A percentile compares a stretch with the other conserved stretches of the same genome.
phyloP scores from a whole-genome alignment of 2,329 filamentous ascomycete species.

The Tolypocladium pustulatum region DNA sequence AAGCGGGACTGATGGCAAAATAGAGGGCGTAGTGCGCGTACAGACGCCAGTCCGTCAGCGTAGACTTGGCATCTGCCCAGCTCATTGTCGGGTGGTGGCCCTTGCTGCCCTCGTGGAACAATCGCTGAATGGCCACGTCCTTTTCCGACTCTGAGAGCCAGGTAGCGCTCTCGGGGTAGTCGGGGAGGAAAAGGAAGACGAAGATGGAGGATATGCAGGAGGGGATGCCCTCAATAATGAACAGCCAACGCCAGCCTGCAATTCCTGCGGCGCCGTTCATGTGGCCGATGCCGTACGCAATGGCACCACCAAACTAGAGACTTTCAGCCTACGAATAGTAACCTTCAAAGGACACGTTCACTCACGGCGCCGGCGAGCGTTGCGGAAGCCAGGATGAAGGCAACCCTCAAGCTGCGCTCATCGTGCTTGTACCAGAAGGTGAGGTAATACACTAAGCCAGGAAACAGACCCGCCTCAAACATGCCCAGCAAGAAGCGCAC shows the following conservation, averaged over 20 bases:
- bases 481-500: slow-evolving; percentile 58
- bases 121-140: slow-evolving; percentile 35
- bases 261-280: slow-evolving; percentile 55
- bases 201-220: slow-evolving; percentile 52
- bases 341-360: too few relatives aligned
- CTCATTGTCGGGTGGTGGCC: slow-evolving; percentile 52
- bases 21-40: slow-evolving; percentile 56
- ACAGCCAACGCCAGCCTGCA: slow-evolving; percentile 59
- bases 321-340: neutral
- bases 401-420: slow-evolving; percentile 59
- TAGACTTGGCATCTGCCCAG: slow-evolving; percentile 59
- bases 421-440: slow-evolving; percentile 65
- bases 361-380: slow-evolving; percentile 55
- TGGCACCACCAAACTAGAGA: slow-evolving; percentile 50
- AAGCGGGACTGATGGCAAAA: slow-evolving; percentile 40
- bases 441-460: slow-evolving; percentile 50
- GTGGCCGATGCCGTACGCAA: slow-evolving; percentile 62
- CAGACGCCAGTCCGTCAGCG: slow-evolving; percentile 53
- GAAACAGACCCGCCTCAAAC: slow-evolving; percentile 61
- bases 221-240: slow-evolving; percentile 52
- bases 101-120: slow-evolving; percentile 37
- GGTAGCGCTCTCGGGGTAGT: slow-evolving; percentile 53
- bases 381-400: slow-evolving; percentile 58
- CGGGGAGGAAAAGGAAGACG: slow-evolving; percentile 58
- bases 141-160: slow-evolving; percentile 53